Evolutionary conservation across 768 basidiomycete species (phyloP).

Genomic region (Lactarius sp.): DNA sequence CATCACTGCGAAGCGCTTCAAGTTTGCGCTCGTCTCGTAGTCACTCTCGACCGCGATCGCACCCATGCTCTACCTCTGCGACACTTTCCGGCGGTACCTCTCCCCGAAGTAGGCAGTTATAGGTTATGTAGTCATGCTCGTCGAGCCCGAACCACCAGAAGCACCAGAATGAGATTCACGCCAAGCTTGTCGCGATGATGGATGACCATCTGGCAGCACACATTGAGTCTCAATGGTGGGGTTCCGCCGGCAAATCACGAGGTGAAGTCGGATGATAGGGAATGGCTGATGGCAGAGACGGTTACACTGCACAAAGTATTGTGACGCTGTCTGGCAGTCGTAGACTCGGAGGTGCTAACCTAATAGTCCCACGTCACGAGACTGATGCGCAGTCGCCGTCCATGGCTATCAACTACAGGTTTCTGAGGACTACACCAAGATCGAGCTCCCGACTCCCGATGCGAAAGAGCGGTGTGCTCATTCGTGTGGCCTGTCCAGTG

Average conservation of each 20-base stretch:
- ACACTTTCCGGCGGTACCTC: conserved; percentile 89
- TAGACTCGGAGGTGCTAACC: conserved; percentile 60
- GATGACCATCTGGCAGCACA: conserved; percentile 86
- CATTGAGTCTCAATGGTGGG: conserved; percentile 79
- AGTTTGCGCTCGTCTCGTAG: conserved; percentile 95
- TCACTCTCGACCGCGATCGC: conserved; percentile 91
- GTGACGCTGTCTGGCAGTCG: conserved; percentile 81
- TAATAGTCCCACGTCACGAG: not conserved
- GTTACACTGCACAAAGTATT: conserved; percentile 94
- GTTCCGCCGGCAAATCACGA: conserved; percentile 54
- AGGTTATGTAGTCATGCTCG: conserved; percentile 57
- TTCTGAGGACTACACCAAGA: conserved; percentile 82
- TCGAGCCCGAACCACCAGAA: conserved; percentile 99
- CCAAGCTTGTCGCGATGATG: conserved; percentile 98
- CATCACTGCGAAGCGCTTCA: conserved; percentile 96
- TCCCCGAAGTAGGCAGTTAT: conserved; percentile 81
- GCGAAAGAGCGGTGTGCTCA: conserved; percentile 75
- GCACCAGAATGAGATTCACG: conserved; percentile 98
- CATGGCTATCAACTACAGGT: conserved; percentile 88
- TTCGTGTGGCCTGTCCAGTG: not conserved
- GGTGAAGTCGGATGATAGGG: conserved; percentile 79
- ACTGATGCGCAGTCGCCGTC: conserved; percentile 55
- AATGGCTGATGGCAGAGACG: conserved; percentile 89
- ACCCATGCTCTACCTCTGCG: conserved; percentile 92
- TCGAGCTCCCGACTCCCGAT: conserved; percentile 76